Evolutionary conservation across 2,329 filamentous ascomycete genomes (phyloP), one percentile per base, ranked within the genome.

Genomic region (Didymella pomorum): DNA sequence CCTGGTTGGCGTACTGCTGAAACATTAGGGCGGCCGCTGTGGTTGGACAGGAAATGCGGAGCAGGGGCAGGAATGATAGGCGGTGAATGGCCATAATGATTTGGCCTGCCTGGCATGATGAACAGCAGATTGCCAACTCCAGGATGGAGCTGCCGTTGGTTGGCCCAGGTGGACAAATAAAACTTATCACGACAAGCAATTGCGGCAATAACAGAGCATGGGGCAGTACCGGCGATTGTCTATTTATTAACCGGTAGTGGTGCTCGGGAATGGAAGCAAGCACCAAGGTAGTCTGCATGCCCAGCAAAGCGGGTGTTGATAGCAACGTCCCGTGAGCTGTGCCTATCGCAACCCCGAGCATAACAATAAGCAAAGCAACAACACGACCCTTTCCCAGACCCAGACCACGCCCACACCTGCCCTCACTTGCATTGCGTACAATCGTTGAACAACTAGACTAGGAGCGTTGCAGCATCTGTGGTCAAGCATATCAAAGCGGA

Each of bases 401-500:
- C 44, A 21, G 20, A 43, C 21, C 45, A 50, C 45, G 39, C 29
- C 25, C 23, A 28, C 53, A 26, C 8, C 41, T 28, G 18, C n/a
- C 26, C 12, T 21, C 12, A 33, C 35, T 23, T 43, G 33, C 43
- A 35, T 42, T 46, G 42, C 48, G 47, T n/a, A 29, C 35, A 26
- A 21, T 20, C 18, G 25, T 37, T 35, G 26, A 37, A 35, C 37
- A 20, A 21, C 23, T 25, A n/a, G 29, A 29, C 41, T 26, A 37
- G 45, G 41, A 43, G 35, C 29, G 25, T 28, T 46, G 50, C 20
- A 42, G 56, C 50, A 58, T 29, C 41, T 16, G 46, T 29, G 31
- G 39, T 49, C 56, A 58, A 58, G 56, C 56, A 58, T 58, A 53
- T 51, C 56, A 53, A 52, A 58, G 56, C 45, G 56, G 56, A 46